Percentiles rank a stretch among this genome's conserved stretches.
phyloP scores from a whole-genome alignment of 2,329 filamentous ascomycete genomes.

The Huntiella abstrusa region DNA sequence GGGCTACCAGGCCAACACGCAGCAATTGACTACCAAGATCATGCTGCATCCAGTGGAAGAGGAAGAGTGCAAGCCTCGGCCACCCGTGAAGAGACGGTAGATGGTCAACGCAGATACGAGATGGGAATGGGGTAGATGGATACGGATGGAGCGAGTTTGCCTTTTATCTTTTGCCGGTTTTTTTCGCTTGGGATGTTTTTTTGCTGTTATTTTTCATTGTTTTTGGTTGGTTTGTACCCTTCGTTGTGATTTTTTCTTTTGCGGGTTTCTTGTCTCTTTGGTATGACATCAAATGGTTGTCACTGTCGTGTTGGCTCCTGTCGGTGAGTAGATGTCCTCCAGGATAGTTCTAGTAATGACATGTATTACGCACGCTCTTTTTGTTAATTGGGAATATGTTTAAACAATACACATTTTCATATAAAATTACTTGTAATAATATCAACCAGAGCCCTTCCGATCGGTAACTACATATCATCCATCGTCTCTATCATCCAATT shows the following conservation, averaged over 20 bases:
- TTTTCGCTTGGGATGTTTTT: neutral
- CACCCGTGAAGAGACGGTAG: conserved; percentile 40
- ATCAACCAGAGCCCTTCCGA: conserved; percentile 3
- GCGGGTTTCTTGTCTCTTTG: neutral
- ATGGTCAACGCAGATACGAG: conserved; percentile 1
- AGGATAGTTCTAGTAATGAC: too few relatives aligned
- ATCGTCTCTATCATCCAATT: conserved; percentile 16
- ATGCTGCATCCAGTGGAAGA: conserved; percentile 60
- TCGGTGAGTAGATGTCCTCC: neutral
- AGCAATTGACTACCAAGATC: conserved; percentile 56
- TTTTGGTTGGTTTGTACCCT: neutral
- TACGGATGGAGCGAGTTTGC: neutral
- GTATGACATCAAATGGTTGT: neutral
- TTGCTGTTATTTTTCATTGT: neutral
- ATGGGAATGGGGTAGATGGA: neutral
- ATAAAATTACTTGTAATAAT: neutral
- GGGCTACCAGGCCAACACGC: conserved; percentile 71
- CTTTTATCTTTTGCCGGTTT: neutral
- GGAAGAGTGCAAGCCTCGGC: conserved; percentile 44
- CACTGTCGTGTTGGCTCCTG: neutral
- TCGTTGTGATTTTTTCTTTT: conserved; percentile 4
- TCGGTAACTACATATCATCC: neutral
- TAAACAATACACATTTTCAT: neutral
- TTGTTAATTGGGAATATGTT: neutral
- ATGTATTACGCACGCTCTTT: too few relatives aligned